Base-by-base conservation (phyloP, 2,329 filamentous ascomycete species). In the Hymenoscyphus infarciens region DNA sequence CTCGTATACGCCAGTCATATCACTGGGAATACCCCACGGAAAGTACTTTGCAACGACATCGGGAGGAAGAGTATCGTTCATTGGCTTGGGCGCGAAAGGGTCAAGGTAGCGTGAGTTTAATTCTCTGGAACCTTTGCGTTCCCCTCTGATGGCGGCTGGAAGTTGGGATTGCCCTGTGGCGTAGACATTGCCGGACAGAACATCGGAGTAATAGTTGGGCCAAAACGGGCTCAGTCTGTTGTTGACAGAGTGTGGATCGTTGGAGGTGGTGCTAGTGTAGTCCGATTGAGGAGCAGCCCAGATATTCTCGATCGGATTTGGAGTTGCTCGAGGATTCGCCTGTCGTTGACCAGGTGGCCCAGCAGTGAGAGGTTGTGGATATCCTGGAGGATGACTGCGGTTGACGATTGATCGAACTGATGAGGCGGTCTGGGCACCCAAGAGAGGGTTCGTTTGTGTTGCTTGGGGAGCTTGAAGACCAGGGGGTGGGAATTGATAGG, bases 271-370 rank as follows among this genome's bases (percentile, higher is more conserved):
- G 19, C 35, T 58, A 22, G 38, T 22, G 49, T 55, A 42, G 16
- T n/a, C 31, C 16, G 39, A 27, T 22, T 59, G 56, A 35, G 57
- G 29, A 29, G 56, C 16, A 8, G 29, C 35, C 62, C 63, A 67
- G 7, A 61, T 35, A 25, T 56, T 60, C 4, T 69, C 61, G 16
- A 56, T 60, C 49, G 56, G 35, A 19, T 31, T 57, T 19, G 59
- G 55, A 13, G 35, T 54, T 10, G 60, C 27, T 55, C 27, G 27
- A n/a, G 53, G 15, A 7, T 55, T 61, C 31, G 56, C 64, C 54
- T 71, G 66, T 31, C 74, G 68, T 52, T 73, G 71, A 29, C 74
- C 71, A 53, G 74, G 74, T 57, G 74, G 74, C 25, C 74, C 74
- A 27, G 74, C 74, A n/a, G 72, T 74, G 7, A 75, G 67, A 33